Conservation (phyloP, 1,284 basidiomycete species). For the Ceratobasidium sp. region DNA sequence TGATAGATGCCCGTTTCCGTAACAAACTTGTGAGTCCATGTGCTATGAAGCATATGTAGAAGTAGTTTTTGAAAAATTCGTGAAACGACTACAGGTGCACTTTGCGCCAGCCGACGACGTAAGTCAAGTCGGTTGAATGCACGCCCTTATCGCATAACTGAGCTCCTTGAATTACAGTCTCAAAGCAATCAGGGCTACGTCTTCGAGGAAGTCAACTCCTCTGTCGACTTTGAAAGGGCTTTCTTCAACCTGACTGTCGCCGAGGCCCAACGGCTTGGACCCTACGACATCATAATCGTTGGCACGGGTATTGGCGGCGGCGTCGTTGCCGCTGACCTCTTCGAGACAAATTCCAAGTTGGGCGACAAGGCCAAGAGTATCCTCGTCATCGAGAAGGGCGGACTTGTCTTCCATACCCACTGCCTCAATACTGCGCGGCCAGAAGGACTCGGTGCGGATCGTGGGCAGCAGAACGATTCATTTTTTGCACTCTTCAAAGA, state of each 20-base stretch:
- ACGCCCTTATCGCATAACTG: too few species aligned
- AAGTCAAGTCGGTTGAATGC: too few species aligned
- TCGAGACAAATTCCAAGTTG: constrained; percentile 47
- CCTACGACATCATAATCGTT: constrained; percentile 51
- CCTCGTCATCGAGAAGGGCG: constrained; percentile 50
- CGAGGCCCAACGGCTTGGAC: constrained; percentile 45
- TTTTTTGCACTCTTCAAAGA: constrained; percentile 50
- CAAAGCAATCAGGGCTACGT: too few species aligned
- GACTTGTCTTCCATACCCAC: constrained; percentile 50
- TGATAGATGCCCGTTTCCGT: too few species aligned
- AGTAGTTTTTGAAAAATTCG: too few species aligned
- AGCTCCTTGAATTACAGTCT: too few species aligned
- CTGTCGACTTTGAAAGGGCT: too few species aligned
- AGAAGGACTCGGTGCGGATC: constrained; percentile 39
- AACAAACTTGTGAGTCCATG: too few species aligned
- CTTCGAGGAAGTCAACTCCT: too few species aligned
- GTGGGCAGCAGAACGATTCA: constrained; percentile 50
- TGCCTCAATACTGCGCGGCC: constrained; percentile 51
- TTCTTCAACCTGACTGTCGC: constrained; percentile 46
- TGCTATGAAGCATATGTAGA: too few species aligned
- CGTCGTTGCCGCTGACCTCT: constrained; percentile 48
- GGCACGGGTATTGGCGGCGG: constrained; percentile 51
- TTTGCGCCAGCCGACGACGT: too few species aligned
- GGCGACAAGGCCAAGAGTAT: constrained; percentile 48
- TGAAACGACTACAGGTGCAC: too few species aligned